Evolutionary conservation across 768 basidiomycete genomes (phyloP).

Genomic region (Mycena sanguinolenta): DNA sequence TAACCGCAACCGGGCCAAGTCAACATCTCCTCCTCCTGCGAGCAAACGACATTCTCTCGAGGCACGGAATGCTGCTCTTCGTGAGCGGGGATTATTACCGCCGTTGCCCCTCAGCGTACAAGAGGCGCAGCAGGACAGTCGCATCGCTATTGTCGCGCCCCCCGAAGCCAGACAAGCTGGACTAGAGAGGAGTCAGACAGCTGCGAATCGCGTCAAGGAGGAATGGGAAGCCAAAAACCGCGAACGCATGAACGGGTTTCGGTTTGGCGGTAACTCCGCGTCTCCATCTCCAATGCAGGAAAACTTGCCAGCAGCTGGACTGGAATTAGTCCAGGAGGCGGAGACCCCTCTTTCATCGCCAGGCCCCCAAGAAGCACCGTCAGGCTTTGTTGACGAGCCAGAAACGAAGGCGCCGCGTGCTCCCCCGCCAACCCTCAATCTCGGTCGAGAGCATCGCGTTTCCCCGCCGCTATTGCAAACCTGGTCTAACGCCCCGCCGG

Average conservation of each 20-base stretch:
- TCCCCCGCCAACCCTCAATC: slow-evolving; percentile 32
- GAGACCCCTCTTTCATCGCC: slow-evolving; percentile 32
- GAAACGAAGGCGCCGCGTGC: slow-evolving; percentile 22
- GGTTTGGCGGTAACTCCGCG: slow-evolving; percentile 48
- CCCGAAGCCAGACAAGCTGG: slow-evolving; percentile 29
- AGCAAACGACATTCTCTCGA: slow-evolving; percentile 41
- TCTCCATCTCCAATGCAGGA: slow-evolving; percentile 20
- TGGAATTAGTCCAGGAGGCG: slow-evolving; percentile 29
- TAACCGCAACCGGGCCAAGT: slow-evolving; percentile 38
- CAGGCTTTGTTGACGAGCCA: neutral
- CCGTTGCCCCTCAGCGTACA: slow-evolving; percentile 57
- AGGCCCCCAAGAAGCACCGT: neutral
- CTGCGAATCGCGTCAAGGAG: slow-evolving; percentile 66
- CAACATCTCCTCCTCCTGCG: slow-evolving; percentile 34
- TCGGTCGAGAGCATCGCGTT: slow-evolving; percentile 16
- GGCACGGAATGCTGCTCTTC: slow-evolving; percentile 68
- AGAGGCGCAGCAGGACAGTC: slow-evolving; percentile 53
- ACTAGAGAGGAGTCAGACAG: slow-evolving; percentile 47
- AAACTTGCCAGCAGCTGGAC: slow-evolving; percentile 19
- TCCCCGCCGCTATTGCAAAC: slow-evolving; percentile 31
- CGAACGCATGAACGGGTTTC: slow-evolving; percentile 50
- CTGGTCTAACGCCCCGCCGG: slow-evolving; percentile 29
- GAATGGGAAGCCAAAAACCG: slow-evolving; percentile 64
- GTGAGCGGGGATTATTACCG: slow-evolving; percentile 71
- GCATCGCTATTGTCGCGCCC: slow-evolving; percentile 51